Percentiles rank a stretch among this genome's conserved stretches.
These are phyloP conservation scores for Mortierella antarctica DNA, from an alignment of 192 early-diverging fungal genomes.

Conservation along the genomic window DNA sequence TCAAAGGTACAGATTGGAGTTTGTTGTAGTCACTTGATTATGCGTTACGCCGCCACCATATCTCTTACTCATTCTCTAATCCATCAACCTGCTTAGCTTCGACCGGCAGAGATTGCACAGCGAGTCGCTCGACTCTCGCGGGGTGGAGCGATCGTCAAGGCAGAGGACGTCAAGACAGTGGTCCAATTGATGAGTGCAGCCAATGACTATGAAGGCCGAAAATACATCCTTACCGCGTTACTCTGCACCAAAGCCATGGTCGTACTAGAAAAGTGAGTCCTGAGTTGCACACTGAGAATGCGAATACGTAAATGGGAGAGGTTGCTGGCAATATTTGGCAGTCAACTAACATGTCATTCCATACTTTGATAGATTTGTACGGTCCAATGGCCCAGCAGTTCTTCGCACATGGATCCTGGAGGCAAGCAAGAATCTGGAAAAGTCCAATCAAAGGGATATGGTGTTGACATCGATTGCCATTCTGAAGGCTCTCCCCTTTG, in stretches of 20 bases:
- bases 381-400: constrained; percentile 1
- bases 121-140: constrained; percentile 8
- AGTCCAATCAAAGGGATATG: constrained; percentile 8
- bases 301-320: too few relatives aligned
- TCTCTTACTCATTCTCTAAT: too few relatives aligned
- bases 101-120: not conserved
- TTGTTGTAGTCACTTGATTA: too few relatives aligned
- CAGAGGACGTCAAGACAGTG: constrained; percentile 6
- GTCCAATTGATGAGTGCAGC: constrained; percentile 15
- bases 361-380: constrained; percentile 13
- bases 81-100: not conserved
- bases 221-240: constrained; percentile 29
- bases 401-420: constrained; percentile 23
- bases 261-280: constrained; percentile 14
- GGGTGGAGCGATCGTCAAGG: constrained; percentile 12
- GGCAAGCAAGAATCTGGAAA: not conserved
- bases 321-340: too few relatives aligned
- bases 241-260: constrained; percentile 11
- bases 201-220: constrained; percentile 4
- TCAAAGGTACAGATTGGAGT: too few relatives aligned
- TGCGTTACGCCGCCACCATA: too few relatives aligned
- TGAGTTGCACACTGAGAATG: not conserved
- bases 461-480: constrained; percentile 24
- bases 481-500: constrained; percentile 22
- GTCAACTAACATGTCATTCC: too few relatives aligned